Evolutionary conservation across 2,329 filamentous ascomycete genomes (phyloP).

Genomic region (Cordyceps cicadae): DNA sequence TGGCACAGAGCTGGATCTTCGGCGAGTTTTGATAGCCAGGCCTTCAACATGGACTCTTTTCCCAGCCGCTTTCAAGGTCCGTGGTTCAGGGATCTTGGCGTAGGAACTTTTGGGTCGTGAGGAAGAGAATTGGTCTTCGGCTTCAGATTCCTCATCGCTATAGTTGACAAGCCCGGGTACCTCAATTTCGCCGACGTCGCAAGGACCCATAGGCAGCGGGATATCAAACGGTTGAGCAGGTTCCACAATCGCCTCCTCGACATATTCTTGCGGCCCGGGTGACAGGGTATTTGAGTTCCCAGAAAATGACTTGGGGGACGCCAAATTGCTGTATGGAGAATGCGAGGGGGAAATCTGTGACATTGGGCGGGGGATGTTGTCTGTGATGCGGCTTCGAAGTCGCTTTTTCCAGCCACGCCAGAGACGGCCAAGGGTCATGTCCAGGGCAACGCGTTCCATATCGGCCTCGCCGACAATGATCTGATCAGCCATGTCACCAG

Average conservation of each 20-base stretch:
- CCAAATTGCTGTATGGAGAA: conserved; percentile 27
- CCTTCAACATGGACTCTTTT: conserved; percentile 27
- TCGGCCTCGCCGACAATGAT: conserved; percentile 84
- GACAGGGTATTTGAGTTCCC: conserved; percentile 11
- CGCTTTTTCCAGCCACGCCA: conserved; percentile 96
- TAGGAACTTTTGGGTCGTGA: conserved; percentile 40
- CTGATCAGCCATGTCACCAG: conserved; percentile 49
- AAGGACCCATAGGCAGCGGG: conserved; percentile 57
- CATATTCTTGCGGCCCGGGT: conserved; percentile 13
- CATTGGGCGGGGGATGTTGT: conserved; percentile 39
- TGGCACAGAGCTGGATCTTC: conserved; percentile 43
- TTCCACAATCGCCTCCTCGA: conserved; percentile 18
- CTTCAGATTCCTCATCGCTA: conserved; percentile 53
- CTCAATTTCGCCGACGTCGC: conserved; percentile 74
- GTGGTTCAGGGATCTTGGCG: conserved; percentile 12
- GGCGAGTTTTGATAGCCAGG: conserved; percentile 28
- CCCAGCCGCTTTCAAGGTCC: conserved; percentile 16
- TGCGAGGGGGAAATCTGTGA: conserved; percentile 36
- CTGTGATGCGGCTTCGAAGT: conserved; percentile 49
- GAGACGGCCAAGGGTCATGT: conserved; percentile 76
- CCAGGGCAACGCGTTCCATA: conserved; percentile 86
- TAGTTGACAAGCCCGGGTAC: conserved; percentile 59
- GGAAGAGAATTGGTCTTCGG: conserved; percentile 25
- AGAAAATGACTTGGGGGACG: conserved; percentile 21
- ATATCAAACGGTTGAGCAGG: conserved; percentile 35